Base-by-base conservation (phyloP, 345 rosid genomes). In the Eucalyptus regnans region DNA sequence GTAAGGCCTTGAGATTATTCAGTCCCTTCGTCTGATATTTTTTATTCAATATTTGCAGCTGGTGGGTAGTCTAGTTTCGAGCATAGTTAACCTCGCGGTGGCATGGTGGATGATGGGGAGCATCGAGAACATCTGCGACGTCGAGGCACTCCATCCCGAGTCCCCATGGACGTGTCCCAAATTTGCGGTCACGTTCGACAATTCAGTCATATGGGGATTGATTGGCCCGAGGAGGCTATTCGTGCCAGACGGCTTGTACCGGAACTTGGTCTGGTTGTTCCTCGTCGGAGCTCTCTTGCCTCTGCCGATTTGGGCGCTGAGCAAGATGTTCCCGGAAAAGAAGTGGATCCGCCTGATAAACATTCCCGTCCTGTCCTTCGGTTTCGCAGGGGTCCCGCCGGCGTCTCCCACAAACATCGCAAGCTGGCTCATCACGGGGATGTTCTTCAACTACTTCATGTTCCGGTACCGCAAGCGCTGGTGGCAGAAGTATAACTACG, bases 81-180 rank as follows among this genome's bases (percentile, higher is more conserved):
- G 98, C 50, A 86, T 86, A 20, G 95, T 95, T 87, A 96, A 98
- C 89, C 95, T 97, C 29, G 98, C 92, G 22, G 99, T 96, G 54
- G 99, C 99, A 14, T 98, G 99, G 99, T 98, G 99, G 99, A 96
- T 98, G 98, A 88, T 97, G 87, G 99, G 93, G 76, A 93, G 92
- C 91, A 90, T 98, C 44, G 94, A 95, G 79, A 94, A 98, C 93
- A 96, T 98, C 56, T 98, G 99, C 44, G 96, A 97, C 80, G 90
- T 93, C 0, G 98, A 97, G 50, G 91, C 93, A 41, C 91, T 76
- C 2, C 96, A 95, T 87, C 95, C 96, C 3, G 97, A 94, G 8
- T 97, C 99, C 94, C 98, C 97, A 5, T 98, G 99, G 99, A 98
- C 99, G 18, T 98, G 99, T 90, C 99, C 99, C 25, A 95, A 95